Percentiles rank a stretch among this genome's conserved stretches.
phyloP scores from a whole-genome alignment of 148 eudicot genomes.

The Camellia lanceoleosa region DNA sequence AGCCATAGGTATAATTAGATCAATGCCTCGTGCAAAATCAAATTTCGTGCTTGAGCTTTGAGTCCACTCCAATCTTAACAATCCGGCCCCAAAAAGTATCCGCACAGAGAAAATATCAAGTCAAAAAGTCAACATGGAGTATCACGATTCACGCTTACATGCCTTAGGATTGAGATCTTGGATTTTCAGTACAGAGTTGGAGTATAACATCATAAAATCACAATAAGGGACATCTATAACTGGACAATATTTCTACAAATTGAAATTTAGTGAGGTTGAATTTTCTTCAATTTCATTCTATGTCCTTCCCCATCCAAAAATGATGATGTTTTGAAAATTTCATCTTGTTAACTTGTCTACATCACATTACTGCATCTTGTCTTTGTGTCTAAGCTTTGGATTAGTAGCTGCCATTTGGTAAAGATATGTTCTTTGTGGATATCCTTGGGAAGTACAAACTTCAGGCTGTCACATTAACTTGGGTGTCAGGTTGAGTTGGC shows the following conservation, averaged over 20 bases:
- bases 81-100: too few relatives aligned
- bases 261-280: not conserved
- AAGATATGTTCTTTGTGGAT: not conserved
- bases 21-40: too few relatives aligned
- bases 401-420: too few relatives aligned
- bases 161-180: conserved; percentile 9
- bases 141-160: not conserved
- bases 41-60: too few relatives aligned
- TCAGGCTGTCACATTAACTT: not conserved
- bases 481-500: not conserved
- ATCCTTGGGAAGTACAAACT: not conserved
- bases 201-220: not conserved
- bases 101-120: too few relatives aligned
- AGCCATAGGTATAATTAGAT: too few relatives aligned
- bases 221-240: not conserved
- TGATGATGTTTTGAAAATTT: not conserved
- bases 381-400: not conserved
- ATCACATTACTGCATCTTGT: not conserved
- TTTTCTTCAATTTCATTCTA: not conserved
- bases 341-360: not conserved
- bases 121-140: too few relatives aligned
- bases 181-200: not conserved
- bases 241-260: not conserved
- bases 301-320: not conserved
- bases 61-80: too few relatives aligned